phyloP scores from a whole-genome alignment of 192 early-diverging fungal species.

The Coemansia umbellata region DNA sequence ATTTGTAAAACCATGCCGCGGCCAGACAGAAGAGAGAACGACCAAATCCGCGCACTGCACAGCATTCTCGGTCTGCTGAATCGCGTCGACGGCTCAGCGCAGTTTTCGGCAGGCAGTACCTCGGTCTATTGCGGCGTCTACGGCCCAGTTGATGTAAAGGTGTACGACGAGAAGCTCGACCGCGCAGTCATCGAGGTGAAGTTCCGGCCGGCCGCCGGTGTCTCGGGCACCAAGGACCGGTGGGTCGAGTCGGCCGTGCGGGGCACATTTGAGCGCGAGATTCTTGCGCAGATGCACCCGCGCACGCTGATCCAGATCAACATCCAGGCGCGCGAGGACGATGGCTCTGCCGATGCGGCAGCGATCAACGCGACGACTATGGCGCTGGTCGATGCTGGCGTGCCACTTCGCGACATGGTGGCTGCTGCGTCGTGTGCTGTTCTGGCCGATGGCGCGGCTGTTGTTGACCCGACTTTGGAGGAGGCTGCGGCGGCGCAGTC shows the following conservation, averaged over 20 bases:
- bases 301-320: slow-evolving; percentile 84
- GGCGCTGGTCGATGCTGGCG: slow-evolving; percentile 87
- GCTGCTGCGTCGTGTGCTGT: slow-evolving; percentile 72
- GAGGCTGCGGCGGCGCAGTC: slow-evolving; percentile 72
- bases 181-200: slow-evolving; percentile 80
- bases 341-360: slow-evolving; percentile 75
- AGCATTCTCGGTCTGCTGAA: slow-evolving; percentile 65
- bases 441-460: slow-evolving; percentile 51
- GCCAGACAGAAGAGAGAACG: slow-evolving; percentile 52
- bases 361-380: slow-evolving; percentile 80
- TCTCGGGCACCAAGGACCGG: slow-evolving; percentile 67
- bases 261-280: slow-evolving; percentile 68
- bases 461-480: slow-evolving; percentile 75
- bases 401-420: slow-evolving; percentile 69
- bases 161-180: slow-evolving; percentile 87
- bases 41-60: slow-evolving; percentile 69
- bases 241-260: slow-evolving; percentile 66
- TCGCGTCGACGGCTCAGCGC: slow-evolving; percentile 81
- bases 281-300: slow-evolving; percentile 80
- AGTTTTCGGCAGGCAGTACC: slow-evolving; percentile 74
- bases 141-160: slow-evolving; percentile 82
- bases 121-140: slow-evolving; percentile 74
- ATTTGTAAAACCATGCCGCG: slow-evolving; percentile 30
- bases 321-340: slow-evolving; percentile 76
- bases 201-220: slow-evolving; percentile 64